These are phyloP conservation scores for Pharus latifolius DNA, from an alignment of 176 grass and related monocot genomes.

Conservation along the genomic window DNA sequence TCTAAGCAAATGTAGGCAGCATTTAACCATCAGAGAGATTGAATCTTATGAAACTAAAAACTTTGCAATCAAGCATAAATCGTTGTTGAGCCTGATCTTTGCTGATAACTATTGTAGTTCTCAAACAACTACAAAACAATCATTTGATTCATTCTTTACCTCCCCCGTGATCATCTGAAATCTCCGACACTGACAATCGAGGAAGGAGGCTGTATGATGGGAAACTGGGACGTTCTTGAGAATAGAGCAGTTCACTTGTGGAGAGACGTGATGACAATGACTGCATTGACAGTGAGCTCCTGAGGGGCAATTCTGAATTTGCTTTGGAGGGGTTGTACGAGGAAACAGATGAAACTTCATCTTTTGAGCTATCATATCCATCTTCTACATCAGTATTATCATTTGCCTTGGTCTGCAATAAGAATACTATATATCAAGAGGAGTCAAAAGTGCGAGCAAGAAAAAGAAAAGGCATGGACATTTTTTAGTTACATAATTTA, in stretches of 20 bases:
- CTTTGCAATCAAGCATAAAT: neutral
- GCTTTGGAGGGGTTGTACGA: slow-evolving; percentile 77
- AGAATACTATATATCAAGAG: neutral
- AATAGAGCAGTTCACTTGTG: slow-evolving; percentile 40
- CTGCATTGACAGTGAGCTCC: slow-evolving; percentile 59
- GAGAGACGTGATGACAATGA: slow-evolving; percentile 71
- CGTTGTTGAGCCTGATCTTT: neutral
- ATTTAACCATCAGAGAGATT: neutral
- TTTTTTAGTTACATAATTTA: neutral
- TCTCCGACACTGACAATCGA: slow-evolving; percentile 75
- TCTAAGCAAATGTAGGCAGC: neutral
- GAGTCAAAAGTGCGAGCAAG: neutral
- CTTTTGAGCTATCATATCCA: slow-evolving; percentile 93
- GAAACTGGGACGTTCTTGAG: slow-evolving; percentile 46
- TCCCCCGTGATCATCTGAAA: slow-evolving; percentile 61
- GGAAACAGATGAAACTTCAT: slow-evolving; percentile 96
- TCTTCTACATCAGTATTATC: slow-evolving; percentile 82
- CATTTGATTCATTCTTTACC: slow-evolving; percentile 39
- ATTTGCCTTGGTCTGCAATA: slow-evolving; percentile 57
- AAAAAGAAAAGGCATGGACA: neutral
- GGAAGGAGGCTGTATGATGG: slow-evolving; percentile 50
- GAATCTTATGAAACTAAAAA: neutral
- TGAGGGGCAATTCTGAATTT: slow-evolving; percentile 48
- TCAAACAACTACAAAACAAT: neutral
- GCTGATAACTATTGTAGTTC: neutral